phyloP scores from a whole-genome alignment of 148 eudicot genomes.

The Nyssa sinensis region DNA sequence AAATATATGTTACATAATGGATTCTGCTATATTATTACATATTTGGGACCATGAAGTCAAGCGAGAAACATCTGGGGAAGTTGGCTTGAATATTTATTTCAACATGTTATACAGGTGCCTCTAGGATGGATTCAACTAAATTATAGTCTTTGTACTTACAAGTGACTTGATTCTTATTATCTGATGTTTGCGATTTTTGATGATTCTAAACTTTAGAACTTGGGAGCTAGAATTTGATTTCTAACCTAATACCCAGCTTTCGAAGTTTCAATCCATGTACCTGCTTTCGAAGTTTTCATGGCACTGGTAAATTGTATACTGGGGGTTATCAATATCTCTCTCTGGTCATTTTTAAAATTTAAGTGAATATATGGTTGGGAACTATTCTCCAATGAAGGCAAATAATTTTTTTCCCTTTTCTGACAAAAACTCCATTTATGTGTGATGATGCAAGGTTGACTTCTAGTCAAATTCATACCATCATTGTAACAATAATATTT shows the following conservation, averaged over 20 bases:
- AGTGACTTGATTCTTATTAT: neutral
- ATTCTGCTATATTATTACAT: neutral
- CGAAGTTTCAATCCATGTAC: neutral
- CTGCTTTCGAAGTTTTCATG: neutral
- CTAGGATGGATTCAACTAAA: neutral
- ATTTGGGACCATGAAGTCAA: neutral
- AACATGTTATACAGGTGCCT: neutral
- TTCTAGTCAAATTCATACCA: neutral
- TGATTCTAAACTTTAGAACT: neutral
- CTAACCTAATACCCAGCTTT: constrained; percentile 1
- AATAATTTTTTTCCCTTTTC: neutral
- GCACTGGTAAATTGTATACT: neutral
- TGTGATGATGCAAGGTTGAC: neutral
- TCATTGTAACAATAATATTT: neutral
- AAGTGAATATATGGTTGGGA: neutral
- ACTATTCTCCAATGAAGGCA: neutral
- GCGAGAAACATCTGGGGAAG: neutral
- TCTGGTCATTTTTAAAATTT: neutral
- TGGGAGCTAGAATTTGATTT: neutral
- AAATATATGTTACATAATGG: no score
- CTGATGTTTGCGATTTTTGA: neutral
- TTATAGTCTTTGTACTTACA: no score
- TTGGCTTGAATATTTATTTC: neutral
- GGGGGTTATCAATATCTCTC: neutral
- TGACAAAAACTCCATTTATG: neutral